A percentile compares a stretch with the other conserved stretches of the same genome.
Evolutionary conservation across 192 early-diverging fungal species (phyloP).

Genomic region (Entomortierella parvispora): DNA sequence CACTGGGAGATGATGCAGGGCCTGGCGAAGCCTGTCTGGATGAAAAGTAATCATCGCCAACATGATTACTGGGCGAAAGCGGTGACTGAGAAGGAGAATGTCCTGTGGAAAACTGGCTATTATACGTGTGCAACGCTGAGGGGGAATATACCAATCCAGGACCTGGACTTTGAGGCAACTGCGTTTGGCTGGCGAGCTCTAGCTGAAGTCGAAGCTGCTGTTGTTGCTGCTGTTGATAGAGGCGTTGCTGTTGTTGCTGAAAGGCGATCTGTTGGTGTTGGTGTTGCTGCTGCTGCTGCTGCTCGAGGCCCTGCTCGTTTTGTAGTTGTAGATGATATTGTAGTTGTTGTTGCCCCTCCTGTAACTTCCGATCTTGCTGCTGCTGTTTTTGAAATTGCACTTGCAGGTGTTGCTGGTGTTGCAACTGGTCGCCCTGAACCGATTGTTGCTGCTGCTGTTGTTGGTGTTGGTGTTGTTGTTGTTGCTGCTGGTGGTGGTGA

Average conservation of each 20-base stretch:
- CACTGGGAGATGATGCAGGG: slow-evolving; percentile 38
- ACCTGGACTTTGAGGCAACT: slow-evolving; percentile 41
- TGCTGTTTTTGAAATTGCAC: slow-evolving; percentile 19
- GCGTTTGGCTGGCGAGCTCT: slow-evolving; percentile 35
- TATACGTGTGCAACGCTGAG: slow-evolving; percentile 24
- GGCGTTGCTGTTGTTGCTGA: slow-evolving; percentile 30
- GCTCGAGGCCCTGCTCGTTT: not conserved
- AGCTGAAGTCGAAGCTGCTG: slow-evolving; percentile 29
- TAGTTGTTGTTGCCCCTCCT: slow-evolving; percentile 9
- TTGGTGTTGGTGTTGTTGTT: slow-evolving; percentile 12
- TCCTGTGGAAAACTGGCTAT: slow-evolving; percentile 35
- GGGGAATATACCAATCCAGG: slow-evolving; percentile 6
- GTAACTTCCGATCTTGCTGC: slow-evolving; percentile 12
- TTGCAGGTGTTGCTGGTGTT: slow-evolving; percentile 13
- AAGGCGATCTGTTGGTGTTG: too few relatives aligned
- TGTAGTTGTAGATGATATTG: slow-evolving; percentile 8
- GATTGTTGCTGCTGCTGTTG: slow-evolving; percentile 19
- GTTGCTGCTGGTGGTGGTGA: slow-evolving; percentile 4
- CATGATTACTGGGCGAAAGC: slow-evolving; percentile 32
- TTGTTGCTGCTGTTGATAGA: slow-evolving; percentile 37
- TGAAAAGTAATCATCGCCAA: slow-evolving; percentile 47
- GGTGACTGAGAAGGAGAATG: slow-evolving; percentile 44
- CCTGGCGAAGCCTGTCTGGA: slow-evolving; percentile 38
- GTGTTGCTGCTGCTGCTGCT: slow-evolving; percentile 7
- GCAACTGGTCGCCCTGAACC: slow-evolving; percentile 4